Evolutionary conservation across 73 alveolate genomes (phyloP).

Genomic region (Paramecium caudatum): DNA sequence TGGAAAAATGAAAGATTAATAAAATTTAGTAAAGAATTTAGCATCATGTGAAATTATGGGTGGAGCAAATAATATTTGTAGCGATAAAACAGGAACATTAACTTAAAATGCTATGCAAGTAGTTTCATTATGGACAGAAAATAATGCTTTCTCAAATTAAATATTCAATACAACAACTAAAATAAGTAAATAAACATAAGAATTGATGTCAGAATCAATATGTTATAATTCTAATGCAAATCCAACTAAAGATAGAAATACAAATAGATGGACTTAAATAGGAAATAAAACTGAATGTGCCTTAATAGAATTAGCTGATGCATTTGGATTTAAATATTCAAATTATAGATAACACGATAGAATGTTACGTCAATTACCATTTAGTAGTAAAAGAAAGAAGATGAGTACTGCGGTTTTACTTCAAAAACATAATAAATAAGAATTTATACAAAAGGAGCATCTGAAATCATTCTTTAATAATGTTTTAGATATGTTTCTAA

Average conservation of each 20-base stretch:
- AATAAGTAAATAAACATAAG: slow-evolving; percentile 47
- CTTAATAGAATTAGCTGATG: slow-evolving; percentile 71
- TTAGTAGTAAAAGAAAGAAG: slow-evolving; percentile 95
- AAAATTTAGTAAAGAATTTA: slow-evolving; percentile 94
- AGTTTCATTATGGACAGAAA: slow-evolving; percentile 73
- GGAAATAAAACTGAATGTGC: slow-evolving; percentile 90
- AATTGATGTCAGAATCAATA: slow-evolving; percentile 63
- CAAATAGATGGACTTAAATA: slow-evolving; percentile 74
- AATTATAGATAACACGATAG: slow-evolving; percentile 47
- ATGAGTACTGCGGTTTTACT: slow-evolving; percentile 90
- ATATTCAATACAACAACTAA: background rate
- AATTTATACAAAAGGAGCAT: slow-evolving; percentile 91
- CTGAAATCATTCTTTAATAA: slow-evolving; percentile 84
- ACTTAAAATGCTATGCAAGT: slow-evolving; percentile 95
- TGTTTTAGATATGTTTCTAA: slow-evolving; percentile 81
- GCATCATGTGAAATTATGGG: slow-evolving; percentile 97
- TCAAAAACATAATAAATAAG: slow-evolving; percentile 77
- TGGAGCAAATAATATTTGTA: slow-evolving; percentile 93
- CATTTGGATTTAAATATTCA: slow-evolving; percentile 68
- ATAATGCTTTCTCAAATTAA: background rate
- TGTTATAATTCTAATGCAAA: slow-evolving; percentile 71
- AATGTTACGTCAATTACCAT: slow-evolving; percentile 82
- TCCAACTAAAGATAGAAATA: slow-evolving; percentile 73
- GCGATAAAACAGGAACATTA: slow-evolving; percentile 98
- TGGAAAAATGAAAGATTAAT: slow-evolving; percentile 93